phyloP scores from a whole-genome alignment of 257 asterid species.

The Plectranthus barbatus region DNA sequence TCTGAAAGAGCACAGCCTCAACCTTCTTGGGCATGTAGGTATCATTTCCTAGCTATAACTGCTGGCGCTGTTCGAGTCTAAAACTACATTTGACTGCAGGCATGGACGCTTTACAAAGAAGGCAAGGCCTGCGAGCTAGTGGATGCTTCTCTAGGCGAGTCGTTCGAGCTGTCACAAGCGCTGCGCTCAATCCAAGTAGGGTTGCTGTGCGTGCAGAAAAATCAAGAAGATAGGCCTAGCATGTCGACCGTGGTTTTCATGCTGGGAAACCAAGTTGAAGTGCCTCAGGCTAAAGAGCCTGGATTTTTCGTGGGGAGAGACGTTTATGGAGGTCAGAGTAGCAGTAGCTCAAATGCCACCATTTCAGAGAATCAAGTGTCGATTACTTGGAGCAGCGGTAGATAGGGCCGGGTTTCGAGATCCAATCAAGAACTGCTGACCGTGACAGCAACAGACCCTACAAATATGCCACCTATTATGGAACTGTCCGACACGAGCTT shows the following conservation, averaged over 20 bases:
- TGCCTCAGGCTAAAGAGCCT: conserved; percentile 1
- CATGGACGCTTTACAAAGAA: conserved; percentile 15
- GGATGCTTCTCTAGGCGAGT: conserved; percentile 1
- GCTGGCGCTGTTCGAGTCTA: no score
- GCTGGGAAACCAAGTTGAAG: conserved; percentile 10
- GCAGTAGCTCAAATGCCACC: not conserved
- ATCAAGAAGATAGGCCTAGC: conserved; percentile 1
- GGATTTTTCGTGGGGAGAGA: conserved; percentile 3
- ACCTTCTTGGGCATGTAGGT: conserved; percentile 13
- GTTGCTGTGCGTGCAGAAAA: conserved; percentile 2
- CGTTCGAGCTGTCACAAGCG: not conserved
- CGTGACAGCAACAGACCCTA: no score
- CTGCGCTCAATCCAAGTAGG: conserved; percentile 8
- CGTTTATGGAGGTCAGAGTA: not conserved
- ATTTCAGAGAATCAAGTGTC: not conserved
- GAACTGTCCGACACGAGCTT: no score
- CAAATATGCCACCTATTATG: no score
- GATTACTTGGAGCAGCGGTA: not conserved
- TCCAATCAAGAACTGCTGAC: no score
- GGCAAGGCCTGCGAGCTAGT: not conserved
- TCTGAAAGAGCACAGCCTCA: not conserved
- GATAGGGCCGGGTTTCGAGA: not conserved
- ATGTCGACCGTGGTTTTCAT: conserved; percentile 13
- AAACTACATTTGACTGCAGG: conserved; percentile 5
- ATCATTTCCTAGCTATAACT: not conserved